phyloP scores from a whole-genome alignment of 2,329 filamentous ascomycete genomes.

The Microcyclospora pomicola region DNA sequence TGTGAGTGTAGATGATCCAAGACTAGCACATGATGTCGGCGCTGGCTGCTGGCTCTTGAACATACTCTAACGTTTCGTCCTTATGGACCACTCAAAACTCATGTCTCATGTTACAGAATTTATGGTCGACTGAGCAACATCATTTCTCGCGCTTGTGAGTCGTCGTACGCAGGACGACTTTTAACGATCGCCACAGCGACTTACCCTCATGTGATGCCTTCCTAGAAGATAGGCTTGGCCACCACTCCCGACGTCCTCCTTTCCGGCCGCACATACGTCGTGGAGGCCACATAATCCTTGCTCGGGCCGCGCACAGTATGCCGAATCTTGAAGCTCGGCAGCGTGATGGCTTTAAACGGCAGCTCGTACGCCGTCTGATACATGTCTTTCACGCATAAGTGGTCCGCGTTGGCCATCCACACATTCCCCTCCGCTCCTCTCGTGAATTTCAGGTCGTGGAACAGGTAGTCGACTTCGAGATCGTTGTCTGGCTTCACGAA shows the following conservation, averaged over 20 bases:
- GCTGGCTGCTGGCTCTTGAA: too few relatives aligned
- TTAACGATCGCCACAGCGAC: too few relatives aligned
- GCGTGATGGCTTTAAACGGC: constrained; percentile 42
- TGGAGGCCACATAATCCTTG: constrained; percentile 50
- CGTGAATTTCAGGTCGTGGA: constrained; percentile 53
- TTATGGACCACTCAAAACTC: too few relatives aligned
- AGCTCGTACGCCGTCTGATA: constrained; percentile 58
- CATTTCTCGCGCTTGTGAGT: too few relatives aligned
- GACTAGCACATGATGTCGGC: too few relatives aligned
- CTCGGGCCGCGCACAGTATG: constrained; percentile 58
- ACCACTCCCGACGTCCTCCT: neutral
- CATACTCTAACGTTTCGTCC: too few relatives aligned
- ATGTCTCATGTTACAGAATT: too few relatives aligned
- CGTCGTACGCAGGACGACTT: too few relatives aligned
- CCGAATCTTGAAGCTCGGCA: constrained; percentile 45
- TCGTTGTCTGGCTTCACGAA: constrained; percentile 52
- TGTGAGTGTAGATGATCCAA: too few relatives aligned
- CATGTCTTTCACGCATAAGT: constrained; percentile 56
- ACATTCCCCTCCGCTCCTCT: constrained; percentile 28
- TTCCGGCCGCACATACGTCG: constrained; percentile 20
- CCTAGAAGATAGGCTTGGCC: too few relatives aligned
- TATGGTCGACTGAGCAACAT: too few relatives aligned
- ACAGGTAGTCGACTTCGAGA: constrained; percentile 53
- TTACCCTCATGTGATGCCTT: too few relatives aligned
- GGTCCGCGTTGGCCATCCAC: constrained; percentile 51